Evolutionary conservation across 2,329 filamentous ascomycete genomes (phyloP).

Genomic region (Dichotomopilus funicola): DNA sequence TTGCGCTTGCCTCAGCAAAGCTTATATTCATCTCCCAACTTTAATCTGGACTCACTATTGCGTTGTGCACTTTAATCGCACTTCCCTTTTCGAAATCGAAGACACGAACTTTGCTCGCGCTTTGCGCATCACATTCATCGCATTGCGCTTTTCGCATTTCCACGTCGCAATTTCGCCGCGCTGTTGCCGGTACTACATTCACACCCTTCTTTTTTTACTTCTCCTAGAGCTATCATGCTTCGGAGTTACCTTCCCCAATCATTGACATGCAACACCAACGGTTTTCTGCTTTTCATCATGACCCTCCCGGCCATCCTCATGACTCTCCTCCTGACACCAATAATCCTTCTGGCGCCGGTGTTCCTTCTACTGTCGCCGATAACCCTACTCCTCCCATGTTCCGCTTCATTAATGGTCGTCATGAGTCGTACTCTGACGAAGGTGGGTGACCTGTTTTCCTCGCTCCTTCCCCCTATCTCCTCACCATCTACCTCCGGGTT

Average conservation of each 20-base stretch:
- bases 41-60: not conserved
- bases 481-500: not conserved
- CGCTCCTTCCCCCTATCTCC: not conserved
- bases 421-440: conserved; percentile 39
- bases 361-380: not conserved
- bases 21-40: not conserved
- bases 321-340: not conserved
- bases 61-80: not conserved
- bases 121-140: not conserved
- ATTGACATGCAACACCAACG: conserved; percentile 5
- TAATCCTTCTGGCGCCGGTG: not conserved
- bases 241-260: not conserved
- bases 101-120: not conserved
- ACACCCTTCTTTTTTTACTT: not conserved
- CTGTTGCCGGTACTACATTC: not conserved
- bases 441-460: conserved; percentile 2
- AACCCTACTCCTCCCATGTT: conserved; percentile 15
- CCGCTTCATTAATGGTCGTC: conserved; percentile 17
- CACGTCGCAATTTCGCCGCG: not conserved
- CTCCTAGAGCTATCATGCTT: conserved; percentile 4
- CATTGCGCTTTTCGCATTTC: not conserved
- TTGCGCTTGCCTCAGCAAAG: not conserved
- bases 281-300: not conserved
- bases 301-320: not conserved
- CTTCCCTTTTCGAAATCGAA: not conserved